These are phyloP conservation scores for Sporobolus alterniflorus DNA, from an alignment of 202 grass and related monocot species.

Conservation along the genomic window DNA sequence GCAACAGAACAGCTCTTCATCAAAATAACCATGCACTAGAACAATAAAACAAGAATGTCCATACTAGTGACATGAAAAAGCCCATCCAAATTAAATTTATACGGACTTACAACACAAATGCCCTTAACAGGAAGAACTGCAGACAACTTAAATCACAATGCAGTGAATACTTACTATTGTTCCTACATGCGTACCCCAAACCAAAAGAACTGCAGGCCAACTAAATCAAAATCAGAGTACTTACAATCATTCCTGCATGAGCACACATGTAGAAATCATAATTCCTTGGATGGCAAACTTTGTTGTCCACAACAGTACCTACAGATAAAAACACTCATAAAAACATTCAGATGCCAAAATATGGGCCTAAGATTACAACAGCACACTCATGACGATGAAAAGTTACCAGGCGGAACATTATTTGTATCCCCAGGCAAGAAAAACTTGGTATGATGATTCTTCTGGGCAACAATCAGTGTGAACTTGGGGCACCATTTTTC, in stretches of 20 bases:
- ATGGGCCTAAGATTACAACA: not conserved
- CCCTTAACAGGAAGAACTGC: not conserved
- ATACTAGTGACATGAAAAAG: not conserved
- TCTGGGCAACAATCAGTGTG: conserved; percentile 88
- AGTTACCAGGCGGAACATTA: conserved; percentile 85
- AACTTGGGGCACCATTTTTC: conserved; percentile 81
- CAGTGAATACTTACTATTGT: conserved; percentile 54
- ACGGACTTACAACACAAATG: not conserved
- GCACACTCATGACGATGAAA: not conserved
- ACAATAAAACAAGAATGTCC: not conserved
- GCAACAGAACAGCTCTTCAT: not conserved
- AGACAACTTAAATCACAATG: not conserved
- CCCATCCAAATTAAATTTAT: not conserved
- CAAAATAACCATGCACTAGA: not conserved
- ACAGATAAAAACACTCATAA: not conserved
- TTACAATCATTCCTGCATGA: conserved; percentile 76
- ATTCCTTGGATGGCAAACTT: conserved; percentile 75
- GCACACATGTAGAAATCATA: conserved; percentile 90
- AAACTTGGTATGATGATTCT: conserved; percentile 95
- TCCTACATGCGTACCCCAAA: not conserved
- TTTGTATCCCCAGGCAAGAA: conserved; percentile 59
- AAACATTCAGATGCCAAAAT: not conserved
- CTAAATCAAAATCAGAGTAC: not conserved
- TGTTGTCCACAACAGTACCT: conserved; percentile 80
- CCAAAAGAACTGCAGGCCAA: not conserved